Base-by-base conservation (phyloP, 106 monocot genomes). In the Amphibolis antarctica region DNA sequence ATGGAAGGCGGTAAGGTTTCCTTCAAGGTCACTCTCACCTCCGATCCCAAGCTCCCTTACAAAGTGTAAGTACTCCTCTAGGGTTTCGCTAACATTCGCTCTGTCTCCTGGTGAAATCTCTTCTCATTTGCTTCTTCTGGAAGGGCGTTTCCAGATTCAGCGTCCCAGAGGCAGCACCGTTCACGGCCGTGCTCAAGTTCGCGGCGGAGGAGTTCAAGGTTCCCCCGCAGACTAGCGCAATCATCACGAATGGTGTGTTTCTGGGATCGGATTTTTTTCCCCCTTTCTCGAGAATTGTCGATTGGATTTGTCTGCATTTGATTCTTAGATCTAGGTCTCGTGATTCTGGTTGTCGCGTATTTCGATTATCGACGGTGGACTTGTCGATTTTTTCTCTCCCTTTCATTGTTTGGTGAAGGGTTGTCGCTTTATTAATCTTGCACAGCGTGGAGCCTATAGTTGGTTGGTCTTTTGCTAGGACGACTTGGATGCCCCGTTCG, bases 201-300 rank as follows among this genome's bases (percentile, higher is more conserved):
- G 84, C 94, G 0, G 94, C 94, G 21, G 94, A 96, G 84, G 94
- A 96, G 73, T 96, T 96, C 72, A 96, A 96, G 59, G 94, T 96
- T 47, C 94, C 94, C 24, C 94, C 94, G 23, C 89, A 94, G 70
- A 94, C 89, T 28, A 94, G 94, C 66, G 94, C 94, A 47, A 89
- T 94, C 59, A 96, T 96, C 75, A 89, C 89, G 59, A 96, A 96
- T 42, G 94, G 94, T 96, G 71, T 25, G n/a, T n/a, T n/a, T 21
- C 12, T n/a, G 12, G 13, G 3, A 14, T 63, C 44, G 24, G 1
- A 6, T 22, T 24, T 42, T 25, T 10, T 46, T 44, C 18, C 22
- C n/a, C n/a, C n/a, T n/a, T n/a, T n/a, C n/a, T n/a, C 29, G 58
- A 58, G 20, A 15, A 11, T 12, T 55, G 24, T 4, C 10, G 10